Evolutionary conservation across 2,329 filamentous ascomycete species (phyloP).

Genomic region (Sarocladium oryzae): DNA sequence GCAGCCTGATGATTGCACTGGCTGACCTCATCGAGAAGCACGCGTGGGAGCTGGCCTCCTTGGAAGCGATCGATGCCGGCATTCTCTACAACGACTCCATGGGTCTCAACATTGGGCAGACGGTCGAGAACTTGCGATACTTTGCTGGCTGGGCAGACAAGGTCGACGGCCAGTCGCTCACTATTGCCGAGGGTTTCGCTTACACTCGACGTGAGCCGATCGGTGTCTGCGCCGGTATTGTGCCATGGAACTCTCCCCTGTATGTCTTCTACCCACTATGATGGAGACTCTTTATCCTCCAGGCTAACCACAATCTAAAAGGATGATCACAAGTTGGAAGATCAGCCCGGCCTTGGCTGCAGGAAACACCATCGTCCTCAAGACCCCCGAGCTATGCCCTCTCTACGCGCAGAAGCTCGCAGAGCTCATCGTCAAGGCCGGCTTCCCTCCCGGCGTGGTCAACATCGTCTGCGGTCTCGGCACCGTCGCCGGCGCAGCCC

Average conservation of each 20-base stretch:
- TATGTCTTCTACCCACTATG: background rate
- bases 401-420: conserved; percentile 54
- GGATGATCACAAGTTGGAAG: conserved; percentile 32
- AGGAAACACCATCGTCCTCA: conserved; percentile 53
- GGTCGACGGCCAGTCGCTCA: conserved; percentile 3
- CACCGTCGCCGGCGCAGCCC: conserved; percentile 55
- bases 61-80: conserved; percentile 3
- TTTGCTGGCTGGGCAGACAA: conserved; percentile 56
- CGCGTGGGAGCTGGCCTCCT: background rate
- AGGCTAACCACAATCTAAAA: background rate
- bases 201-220: conserved; percentile 60
- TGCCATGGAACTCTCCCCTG: conserved; percentile 67
- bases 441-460: conserved; percentile 63
- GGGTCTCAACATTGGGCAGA: background rate
- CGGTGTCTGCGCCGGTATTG: conserved; percentile 62
- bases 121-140: conserved; percentile 43
- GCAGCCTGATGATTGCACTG: conserved; percentile 46
- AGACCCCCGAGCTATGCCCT: conserved; percentile 57
- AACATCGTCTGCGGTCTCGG: conserved; percentile 65
- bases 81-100: background rate
- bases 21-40: background rate
- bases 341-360: conserved; percentile 57
- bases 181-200: background rate
- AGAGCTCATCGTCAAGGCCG: conserved; percentile 26
- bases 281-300: background rate